These are phyloP conservation scores for Stylosanthes scabra DNA, from an alignment of 331 rosid species.

Conservation along the genomic window DNA sequence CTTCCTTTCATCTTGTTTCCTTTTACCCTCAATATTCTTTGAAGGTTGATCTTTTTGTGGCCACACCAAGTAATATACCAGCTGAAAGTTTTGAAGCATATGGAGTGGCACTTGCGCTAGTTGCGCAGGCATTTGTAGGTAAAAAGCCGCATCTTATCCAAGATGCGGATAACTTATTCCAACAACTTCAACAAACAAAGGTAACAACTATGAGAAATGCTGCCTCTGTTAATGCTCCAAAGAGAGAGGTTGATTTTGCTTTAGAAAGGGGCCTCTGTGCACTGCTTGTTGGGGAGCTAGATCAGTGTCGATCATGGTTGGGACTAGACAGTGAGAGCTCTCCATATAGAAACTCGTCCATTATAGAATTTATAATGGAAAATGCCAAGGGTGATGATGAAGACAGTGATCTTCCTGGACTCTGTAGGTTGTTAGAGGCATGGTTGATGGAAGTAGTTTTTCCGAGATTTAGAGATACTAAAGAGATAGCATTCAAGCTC, in stretches of 20 bases:
- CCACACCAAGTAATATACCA: conserved; percentile 94
- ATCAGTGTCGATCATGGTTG: conserved; percentile 84
- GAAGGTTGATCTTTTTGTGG: conserved; percentile 94
- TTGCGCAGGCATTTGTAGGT: conserved; percentile 86
- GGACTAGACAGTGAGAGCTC: conserved; percentile 77
- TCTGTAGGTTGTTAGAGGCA: conserved; percentile 88
- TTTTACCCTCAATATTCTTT: conserved; percentile 26
- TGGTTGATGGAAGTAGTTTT: conserved; percentile 96
- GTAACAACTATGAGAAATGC: conserved; percentile 54
- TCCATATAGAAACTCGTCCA: conserved; percentile 79
- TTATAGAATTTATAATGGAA: conserved; percentile 77
- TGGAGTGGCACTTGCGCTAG: conserved; percentile 96
- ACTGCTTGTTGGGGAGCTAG: conserved; percentile 92
- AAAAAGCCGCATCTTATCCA: conserved; percentile 90
- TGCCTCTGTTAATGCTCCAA: conserved; percentile 56
- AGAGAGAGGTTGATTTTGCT: conserved; percentile 84
- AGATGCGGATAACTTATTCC: conserved; percentile 92
- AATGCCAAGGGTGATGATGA: conserved; percentile 75
- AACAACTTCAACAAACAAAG: conserved; percentile 93
- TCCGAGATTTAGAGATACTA: conserved; percentile 91
- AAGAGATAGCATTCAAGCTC: conserved; percentile 69
- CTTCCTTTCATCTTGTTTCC: neutral
- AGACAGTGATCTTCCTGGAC: conserved; percentile 92
- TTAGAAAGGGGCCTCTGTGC: conserved; percentile 97
- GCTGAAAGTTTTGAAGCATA: conserved; percentile 98